phyloP scores from a whole-genome alignment of 1,139 yeast genomes.

The Kluyveromyces sp. region DNA sequence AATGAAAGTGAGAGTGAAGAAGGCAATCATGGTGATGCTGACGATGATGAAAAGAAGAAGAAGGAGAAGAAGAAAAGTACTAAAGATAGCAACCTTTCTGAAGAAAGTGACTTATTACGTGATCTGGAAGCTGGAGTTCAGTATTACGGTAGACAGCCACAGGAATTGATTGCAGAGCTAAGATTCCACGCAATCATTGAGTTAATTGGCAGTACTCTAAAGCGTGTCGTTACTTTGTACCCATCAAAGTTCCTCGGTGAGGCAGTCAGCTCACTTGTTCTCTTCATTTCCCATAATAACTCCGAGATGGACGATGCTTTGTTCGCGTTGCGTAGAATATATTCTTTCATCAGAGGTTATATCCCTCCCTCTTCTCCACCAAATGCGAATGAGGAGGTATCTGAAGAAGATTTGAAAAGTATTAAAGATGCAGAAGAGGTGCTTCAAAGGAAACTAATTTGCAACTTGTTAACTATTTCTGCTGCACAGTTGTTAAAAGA shows the following conservation, averaged over 20 bases:
- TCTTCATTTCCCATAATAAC: constrained; percentile 39
- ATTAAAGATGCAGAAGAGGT: constrained; percentile 16
- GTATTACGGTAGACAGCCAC: constrained; percentile 8
- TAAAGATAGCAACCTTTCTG: not conserved
- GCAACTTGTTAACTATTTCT: not conserved
- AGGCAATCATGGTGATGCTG: constrained; percentile 12
- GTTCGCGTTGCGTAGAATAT: constrained; percentile 53
- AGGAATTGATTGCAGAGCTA: constrained; percentile 27
- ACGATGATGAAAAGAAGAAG: not conserved
- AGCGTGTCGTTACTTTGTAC: constrained; percentile 44
- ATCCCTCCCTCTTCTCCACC: constrained; percentile 38
- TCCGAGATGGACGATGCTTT: constrained; percentile 29
- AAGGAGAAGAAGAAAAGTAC: not conserved
- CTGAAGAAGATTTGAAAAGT: constrained; percentile 22
- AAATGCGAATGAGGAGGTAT: constrained; percentile 27
- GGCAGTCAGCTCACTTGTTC: constrained; percentile 49
- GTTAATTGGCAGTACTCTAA: constrained; percentile 45
- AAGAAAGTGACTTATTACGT: not conserved
- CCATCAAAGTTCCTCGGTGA: constrained; percentile 74
- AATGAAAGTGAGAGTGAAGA: constrained; percentile 14
- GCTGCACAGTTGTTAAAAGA: not conserved
- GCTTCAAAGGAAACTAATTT: not conserved
- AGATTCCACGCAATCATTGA: constrained; percentile 60
- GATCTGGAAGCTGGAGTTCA: not conserved
- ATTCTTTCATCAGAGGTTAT: constrained; percentile 61